These are phyloP conservation scores for Aspergillus arachidicola DNA, from an alignment of 2,329 filamentous ascomycete species.

Conservation along the genomic window DNA sequence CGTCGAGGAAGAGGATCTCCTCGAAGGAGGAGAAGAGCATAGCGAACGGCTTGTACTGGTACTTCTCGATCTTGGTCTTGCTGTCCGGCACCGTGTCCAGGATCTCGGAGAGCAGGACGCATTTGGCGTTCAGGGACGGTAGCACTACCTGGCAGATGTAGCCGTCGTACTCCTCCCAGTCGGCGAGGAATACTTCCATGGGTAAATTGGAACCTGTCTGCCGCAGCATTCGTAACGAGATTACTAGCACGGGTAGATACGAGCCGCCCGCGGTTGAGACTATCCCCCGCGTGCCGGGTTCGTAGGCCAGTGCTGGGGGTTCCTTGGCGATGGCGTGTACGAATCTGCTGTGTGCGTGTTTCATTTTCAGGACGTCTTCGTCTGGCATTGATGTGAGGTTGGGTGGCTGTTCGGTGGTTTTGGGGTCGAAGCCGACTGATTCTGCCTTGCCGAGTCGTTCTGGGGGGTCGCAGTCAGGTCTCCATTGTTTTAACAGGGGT, in stretches of 20 bases:
- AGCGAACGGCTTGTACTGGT: slow-evolving; percentile 52
- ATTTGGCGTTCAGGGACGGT: slow-evolving; percentile 24
- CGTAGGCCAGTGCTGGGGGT: slow-evolving; percentile 30
- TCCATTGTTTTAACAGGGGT: slow-evolving; percentile 26
- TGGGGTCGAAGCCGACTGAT: slow-evolving; percentile 26
- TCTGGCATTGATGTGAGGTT: slow-evolving; percentile 29
- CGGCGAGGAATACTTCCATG: slow-evolving; percentile 23
- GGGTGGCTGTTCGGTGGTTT: slow-evolving; percentile 26
- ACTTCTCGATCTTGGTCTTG: slow-evolving; percentile 39
- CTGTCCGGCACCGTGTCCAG: slow-evolving; percentile 30
- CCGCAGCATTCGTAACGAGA: slow-evolving; percentile 25
- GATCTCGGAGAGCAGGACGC: slow-evolving; percentile 44
- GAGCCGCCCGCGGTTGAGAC: slow-evolving; percentile 38
- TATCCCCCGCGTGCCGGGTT: slow-evolving; percentile 37
- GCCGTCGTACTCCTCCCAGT: slow-evolving; percentile 9
- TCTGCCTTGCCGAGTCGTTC: slow-evolving; percentile 20
- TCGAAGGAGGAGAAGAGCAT: slow-evolving; percentile 55
- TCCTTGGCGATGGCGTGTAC: slow-evolving; percentile 23
- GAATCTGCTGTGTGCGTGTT: slow-evolving; percentile 31
- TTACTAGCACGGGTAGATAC: slow-evolving; percentile 24
- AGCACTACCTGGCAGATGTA: slow-evolving; percentile 2
- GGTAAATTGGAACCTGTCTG: slow-evolving; percentile 22
- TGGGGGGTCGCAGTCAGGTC: slow-evolving; percentile 27
- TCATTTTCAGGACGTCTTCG: slow-evolving; percentile 30
- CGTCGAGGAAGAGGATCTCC: slow-evolving; percentile 52